Conservation (phyloP, 768 basidiomycete species). For the Tricholoma saponaceum region DNA sequence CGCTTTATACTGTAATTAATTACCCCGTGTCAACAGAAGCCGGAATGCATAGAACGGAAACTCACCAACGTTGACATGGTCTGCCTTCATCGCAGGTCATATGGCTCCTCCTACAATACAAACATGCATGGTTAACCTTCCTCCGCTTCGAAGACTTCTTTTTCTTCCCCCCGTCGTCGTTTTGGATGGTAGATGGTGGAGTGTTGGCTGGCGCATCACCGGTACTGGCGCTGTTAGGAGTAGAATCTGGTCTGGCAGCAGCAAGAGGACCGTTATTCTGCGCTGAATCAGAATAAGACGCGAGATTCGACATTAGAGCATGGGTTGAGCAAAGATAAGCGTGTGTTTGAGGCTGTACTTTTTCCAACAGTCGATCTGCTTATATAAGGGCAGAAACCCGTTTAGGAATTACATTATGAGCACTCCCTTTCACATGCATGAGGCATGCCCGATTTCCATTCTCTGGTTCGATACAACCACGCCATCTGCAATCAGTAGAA, state of each 20-base stretch:
- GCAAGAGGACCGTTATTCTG: background rate
- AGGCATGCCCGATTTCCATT: too few relatives aligned
- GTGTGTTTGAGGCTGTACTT: background rate
- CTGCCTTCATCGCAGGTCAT: constrained; percentile 89
- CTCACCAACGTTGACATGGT: constrained; percentile 92
- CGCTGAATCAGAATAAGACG: background rate
- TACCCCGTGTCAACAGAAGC: constrained; percentile 7
- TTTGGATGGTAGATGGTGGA: background rate
- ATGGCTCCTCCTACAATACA: constrained; percentile 90
- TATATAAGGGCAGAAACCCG: too few relatives aligned
- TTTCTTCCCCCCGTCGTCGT: constrained; percentile 25
- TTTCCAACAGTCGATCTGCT: background rate
- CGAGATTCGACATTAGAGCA: background rate
- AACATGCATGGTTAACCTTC: constrained; percentile 90
- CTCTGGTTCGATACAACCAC: too few relatives aligned
- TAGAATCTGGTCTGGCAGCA: background rate
- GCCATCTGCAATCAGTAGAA: too few relatives aligned
- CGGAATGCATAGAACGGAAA: constrained; percentile 12
- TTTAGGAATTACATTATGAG: too few relatives aligned
- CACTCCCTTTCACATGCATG: too few relatives aligned
- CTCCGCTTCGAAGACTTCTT: constrained; percentile 62
- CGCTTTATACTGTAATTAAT: constrained; percentile 73
- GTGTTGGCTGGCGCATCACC: background rate
- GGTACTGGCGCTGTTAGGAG: background rate
- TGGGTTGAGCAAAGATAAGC: background rate